Evolutionary conservation across 495 filamentous ascomycete species (phyloP).

Genomic region (Aspergillus steynii): DNA sequence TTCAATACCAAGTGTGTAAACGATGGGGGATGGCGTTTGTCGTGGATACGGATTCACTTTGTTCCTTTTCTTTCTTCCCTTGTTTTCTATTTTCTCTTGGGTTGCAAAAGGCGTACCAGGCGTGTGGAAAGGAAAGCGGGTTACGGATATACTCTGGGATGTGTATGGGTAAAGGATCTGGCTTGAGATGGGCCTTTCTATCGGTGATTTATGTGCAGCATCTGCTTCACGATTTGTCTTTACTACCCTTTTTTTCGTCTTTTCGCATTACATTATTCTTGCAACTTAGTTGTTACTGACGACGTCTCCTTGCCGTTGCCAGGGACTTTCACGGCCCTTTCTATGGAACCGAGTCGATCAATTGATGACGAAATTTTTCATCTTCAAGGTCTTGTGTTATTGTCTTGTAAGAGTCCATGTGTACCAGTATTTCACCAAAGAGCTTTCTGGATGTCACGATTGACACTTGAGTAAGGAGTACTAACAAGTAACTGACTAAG

Average conservation of each 20-base stretch:
- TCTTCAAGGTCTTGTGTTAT: constrained; percentile 1
- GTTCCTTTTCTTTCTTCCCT: constrained; percentile 14
- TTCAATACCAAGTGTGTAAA: constrained; percentile 15
- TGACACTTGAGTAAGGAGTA: too few relatives aligned
- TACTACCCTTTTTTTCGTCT: constrained; percentile 19
- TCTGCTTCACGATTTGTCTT: constrained; percentile 28
- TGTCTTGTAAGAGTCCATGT: background rate
- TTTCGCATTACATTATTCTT: constrained; percentile 5
- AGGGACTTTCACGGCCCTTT: background rate
- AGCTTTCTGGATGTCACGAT: too few relatives aligned
- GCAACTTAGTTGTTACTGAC: background rate
- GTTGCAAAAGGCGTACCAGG: constrained; percentile 33
- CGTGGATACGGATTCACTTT: constrained; percentile 13
- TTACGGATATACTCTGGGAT: constrained; percentile 37
- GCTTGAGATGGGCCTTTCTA: constrained; percentile 9
- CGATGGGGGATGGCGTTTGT: constrained; percentile 29
- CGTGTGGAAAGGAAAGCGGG: constrained; percentile 28
- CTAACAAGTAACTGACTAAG: too few relatives aligned
- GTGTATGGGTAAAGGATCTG: constrained; percentile 23
- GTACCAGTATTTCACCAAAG: too few relatives aligned
- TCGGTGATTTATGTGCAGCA: constrained; percentile 18
- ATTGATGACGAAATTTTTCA: constrained; percentile 6
- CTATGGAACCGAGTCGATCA: constrained; percentile 3
- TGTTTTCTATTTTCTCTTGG: constrained; percentile 12
- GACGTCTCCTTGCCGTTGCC: background rate